Conservation (phyloP, 1,139 yeast species). For the Sugiyamaella pinicola region DNA sequence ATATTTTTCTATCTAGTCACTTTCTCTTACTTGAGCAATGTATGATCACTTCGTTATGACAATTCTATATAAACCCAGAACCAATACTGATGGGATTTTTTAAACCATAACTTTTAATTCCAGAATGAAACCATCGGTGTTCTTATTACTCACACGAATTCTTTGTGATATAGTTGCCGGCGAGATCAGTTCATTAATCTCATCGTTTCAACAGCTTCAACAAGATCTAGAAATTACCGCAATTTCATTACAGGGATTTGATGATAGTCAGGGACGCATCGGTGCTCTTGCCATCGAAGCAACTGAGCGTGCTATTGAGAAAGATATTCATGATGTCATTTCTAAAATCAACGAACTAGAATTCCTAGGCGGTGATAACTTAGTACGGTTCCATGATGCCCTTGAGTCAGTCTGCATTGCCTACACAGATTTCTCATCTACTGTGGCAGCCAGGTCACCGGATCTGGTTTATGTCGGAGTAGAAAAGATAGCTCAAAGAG, state of each 20-base stretch:
- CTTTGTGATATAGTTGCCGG: not conserved
- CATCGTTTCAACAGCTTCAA: slow-evolving; percentile 4
- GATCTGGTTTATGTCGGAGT: slow-evolving; percentile 9
- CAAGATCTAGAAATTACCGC: slow-evolving; percentile 7
- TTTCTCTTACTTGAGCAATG: no score
- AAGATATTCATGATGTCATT: not conserved
- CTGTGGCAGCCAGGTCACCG: not conserved
- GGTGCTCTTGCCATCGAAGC: slow-evolving; percentile 7
- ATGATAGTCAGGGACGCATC: not conserved
- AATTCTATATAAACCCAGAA: no score
- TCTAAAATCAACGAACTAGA: not conserved
- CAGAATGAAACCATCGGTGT: not conserved
- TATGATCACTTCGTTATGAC: no score
- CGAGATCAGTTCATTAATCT: not conserved
- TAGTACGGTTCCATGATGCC: not conserved
- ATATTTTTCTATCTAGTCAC: no score
- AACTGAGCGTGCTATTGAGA: slow-evolving; percentile 1
- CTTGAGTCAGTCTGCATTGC: slow-evolving; percentile 9
- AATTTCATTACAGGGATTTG: slow-evolving; percentile 7
- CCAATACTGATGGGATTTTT: no score
- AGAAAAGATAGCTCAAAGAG: not conserved
- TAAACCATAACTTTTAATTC: no score
- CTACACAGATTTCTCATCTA: not conserved
- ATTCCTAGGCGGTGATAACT: not conserved
- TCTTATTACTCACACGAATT: not conserved